Base-by-base conservation (phyloP, 495 filamentous ascomycete species). In the Aspergillus diversus region DNA sequence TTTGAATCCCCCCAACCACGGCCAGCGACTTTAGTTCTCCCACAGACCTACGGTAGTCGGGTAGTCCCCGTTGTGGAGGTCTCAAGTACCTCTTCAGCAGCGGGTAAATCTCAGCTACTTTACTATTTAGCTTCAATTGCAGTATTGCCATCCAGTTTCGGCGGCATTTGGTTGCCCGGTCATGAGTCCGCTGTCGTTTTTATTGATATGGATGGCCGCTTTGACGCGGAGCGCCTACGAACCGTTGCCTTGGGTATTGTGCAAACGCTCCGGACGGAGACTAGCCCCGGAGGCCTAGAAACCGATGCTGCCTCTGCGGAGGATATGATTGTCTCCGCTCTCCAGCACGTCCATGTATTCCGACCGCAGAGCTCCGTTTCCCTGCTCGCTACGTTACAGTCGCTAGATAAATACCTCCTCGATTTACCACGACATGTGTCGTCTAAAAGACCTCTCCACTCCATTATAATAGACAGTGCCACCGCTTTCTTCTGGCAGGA, bases 181-280 rank as follows among this genome's bases (percentile, higher is more conserved):
- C 80, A 83, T 33, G 71, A 75, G 31, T 83, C 84, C 16, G 81
- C 90, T 3, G 81, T 93, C 3, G 81, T 89, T 5, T 76, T 93
- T 33, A 68, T 97, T 31, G 93, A 97, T 66, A 79, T 87, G 0
- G 87, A 91, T 48, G 80, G 81, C 46, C 82, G 83, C 0, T 92
- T 96, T 63, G 84, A 88, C 34, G 78, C 86, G 11, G 70, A 81
- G 13, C 81, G 87, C 11, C 79, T 95, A 0, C 76, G 68, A 0
- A 60, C 70, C 11, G 71, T 87, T 16, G 70, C 70, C 49, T 53
- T 69, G 56, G 70, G 64, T 6, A 66, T 79, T 21, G 55, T 76
- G 4, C 56, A 57, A 15, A 65, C 55, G 39, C 9, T 63, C 9
- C 56, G 21, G 21, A 50, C 15, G 13, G 35, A 13, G 31, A 21